phyloP scores from a whole-genome alignment of 345 rosid genomes.

The Gossypium ekmanianum region DNA sequence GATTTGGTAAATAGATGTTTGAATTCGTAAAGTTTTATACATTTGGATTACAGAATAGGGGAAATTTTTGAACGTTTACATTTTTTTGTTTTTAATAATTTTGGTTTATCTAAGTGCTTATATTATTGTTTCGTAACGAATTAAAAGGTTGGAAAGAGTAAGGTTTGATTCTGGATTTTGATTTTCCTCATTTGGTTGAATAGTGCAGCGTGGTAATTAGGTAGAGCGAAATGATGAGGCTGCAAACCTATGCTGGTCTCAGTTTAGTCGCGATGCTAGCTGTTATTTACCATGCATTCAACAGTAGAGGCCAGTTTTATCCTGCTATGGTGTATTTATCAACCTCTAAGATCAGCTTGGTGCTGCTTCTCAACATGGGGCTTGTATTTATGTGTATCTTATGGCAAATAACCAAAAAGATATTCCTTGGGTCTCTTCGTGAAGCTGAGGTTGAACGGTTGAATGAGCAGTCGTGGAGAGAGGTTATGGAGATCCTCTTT shows the following conservation, averaged over 20 bases:
- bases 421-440: conserved; percentile 86
- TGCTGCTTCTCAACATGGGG: conserved; percentile 83
- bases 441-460: conserved; percentile 92
- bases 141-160: background rate
- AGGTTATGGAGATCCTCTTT: conserved; percentile 91
- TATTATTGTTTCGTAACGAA: background rate
- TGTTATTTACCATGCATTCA: conserved; percentile 73
- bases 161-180: conserved; percentile 1
- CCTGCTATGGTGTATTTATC: conserved; percentile 83
- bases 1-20: too few relatives aligned
- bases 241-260: conserved; percentile 60
- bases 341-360: conserved; percentile 76
- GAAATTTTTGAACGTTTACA: too few relatives aligned
- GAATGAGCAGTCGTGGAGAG: conserved; percentile 94
- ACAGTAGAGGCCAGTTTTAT: conserved; percentile 77
- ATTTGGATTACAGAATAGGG: too few relatives aligned
- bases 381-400: conserved; percentile 65
- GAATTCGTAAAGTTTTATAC: too few relatives aligned
- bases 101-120: too few relatives aligned
- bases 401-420: conserved; percentile 68
- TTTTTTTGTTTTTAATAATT: too few relatives aligned
- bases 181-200: background rate
- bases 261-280: conserved; percentile 59
- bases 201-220: conserved; percentile 1
- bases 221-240: conserved; percentile 54